Base-by-base conservation (phyloP, 2,329 filamentous ascomycete genomes). In the Penicillium sp. region DNA sequence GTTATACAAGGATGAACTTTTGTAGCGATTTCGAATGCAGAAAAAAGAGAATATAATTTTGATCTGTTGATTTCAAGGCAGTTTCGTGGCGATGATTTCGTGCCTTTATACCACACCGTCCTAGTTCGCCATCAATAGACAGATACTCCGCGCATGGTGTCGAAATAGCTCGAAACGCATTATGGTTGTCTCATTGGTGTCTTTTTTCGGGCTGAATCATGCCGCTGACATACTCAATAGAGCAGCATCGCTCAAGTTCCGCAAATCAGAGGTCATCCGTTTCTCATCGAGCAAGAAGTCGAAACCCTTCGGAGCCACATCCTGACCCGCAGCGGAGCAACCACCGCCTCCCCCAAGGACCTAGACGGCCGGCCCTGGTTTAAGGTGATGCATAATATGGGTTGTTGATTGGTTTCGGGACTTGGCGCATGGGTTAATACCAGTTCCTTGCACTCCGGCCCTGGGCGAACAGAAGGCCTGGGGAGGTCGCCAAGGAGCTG, bases 241-340 rank as follows among this genome's bases (percentile, higher is more conserved):
- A 60, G 57, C 42, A 59, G 19, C 40, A 33, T 40, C 53, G n/a
- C 17, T 19, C 33, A 28, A n/a, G 44, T 6, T 45, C 9, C 37
- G 50, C 63, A 49, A 67, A 68, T 67, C 28, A 64, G 45, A 56
- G 24, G 22, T 10, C 15, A 3, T 17, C n/a, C 1, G 54, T 67
- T 68, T 63, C 57, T 64, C 60, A 67, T 56, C 60, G 5, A 13
- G 26, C 50, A 60, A 8, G 13, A 12, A n/a, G 33, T 13, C 26
- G 24, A 22, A 55, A 37, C 47, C 17, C 45, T 30, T 56, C 28
- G 30, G n/a, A 35, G 51, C 37, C 51, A 40, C 24, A 17, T 4
- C 38, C 49, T 38, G 54, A 10, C 56, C 62, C 59, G 19, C 55
- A 51, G 53, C 58, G 65, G 65, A 63, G 47, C 28, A 40, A 26